Evolutionary conservation across 257 asterid genomes (phyloP), one percentile per base, ranked within the genome.

Genomic region (Eustoma russellianum): DNA sequence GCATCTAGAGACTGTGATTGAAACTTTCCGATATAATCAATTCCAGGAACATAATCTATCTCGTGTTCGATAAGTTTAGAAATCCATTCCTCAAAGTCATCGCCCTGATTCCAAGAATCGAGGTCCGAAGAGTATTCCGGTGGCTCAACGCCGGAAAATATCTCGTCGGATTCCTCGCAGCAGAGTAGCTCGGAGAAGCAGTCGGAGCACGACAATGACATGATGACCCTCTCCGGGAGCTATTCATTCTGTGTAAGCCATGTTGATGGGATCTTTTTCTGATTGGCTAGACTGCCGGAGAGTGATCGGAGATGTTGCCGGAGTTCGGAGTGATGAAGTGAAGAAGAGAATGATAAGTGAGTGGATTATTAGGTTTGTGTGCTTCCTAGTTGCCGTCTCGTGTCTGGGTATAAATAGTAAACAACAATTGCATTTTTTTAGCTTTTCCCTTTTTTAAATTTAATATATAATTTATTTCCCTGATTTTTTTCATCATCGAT

Each of bases 101-200:
- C 43, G 12, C 12, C 43, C 7, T 9, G 43, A 8, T 38, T 8
- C 43, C 12, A 48, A 34, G 86, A 75, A n/a, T 76, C 93, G 33
- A 75, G 18, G 63, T 82, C 96, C 70, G 94, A 87, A 30, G 94
- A 80, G 53, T 77, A 84, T 69, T 82, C 98, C 74, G 81, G 81
- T 66, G 53, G 52, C 44, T 80, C 93, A 8, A 70, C 79, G 50
- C 70, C 71, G 63, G 81, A 58, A 16, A 91, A 38, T 8, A 38
- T 68, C 51, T 59, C 63, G 53, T 48, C 76, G 66, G 95, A 84
- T 58, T 91, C 96, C 82, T 91, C 96, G 61, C 85, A 74, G 83
- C 98, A 91, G 57, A 87, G 94, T 28, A 91, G 83, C 72, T 82
- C 96, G 83, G 96, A 83, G 78, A 86, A 76, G 82, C 93, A 77